Evolutionary conservation across 1,139 yeast genomes (phyloP).

Genomic region (Geotrichum bryndzae): DNA sequence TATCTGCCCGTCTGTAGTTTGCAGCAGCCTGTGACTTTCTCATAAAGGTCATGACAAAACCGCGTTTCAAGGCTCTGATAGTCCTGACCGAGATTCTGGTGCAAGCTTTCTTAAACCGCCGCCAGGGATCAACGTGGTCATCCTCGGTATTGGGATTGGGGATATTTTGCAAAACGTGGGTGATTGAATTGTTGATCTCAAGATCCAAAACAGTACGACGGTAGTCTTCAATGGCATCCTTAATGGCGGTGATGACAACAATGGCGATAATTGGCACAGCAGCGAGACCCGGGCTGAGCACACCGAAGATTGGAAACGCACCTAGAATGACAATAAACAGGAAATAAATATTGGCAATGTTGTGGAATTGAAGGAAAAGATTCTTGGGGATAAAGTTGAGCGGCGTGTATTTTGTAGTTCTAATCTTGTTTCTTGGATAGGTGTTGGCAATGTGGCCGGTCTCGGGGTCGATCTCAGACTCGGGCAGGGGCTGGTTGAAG

Average conservation of each 20-base stretch:
- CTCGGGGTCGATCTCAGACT: slow-evolving; percentile 50
- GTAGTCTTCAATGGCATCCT: slow-evolving; percentile 93
- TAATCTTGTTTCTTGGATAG: slow-evolving; percentile 77
- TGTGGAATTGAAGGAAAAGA: slow-evolving; percentile 65
- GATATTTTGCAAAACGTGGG: slow-evolving; percentile 66
- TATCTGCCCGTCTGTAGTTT: slow-evolving; percentile 7
- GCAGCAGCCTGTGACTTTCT: slow-evolving; percentile 15
- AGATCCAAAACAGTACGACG: slow-evolving; percentile 72
- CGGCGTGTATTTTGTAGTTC: slow-evolving; percentile 92
- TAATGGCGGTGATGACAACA: slow-evolving; percentile 80
- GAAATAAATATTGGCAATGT: slow-evolving; percentile 82
- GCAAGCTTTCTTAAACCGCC: slow-evolving; percentile 52
- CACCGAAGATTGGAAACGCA: slow-evolving; percentile 81
- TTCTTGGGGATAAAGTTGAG: slow-evolving; percentile 81
- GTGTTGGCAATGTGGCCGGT: slow-evolving; percentile 36
- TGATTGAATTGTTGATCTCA: slow-evolving; percentile 80
- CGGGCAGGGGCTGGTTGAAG: slow-evolving; percentile 62
- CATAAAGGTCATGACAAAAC: slow-evolving; percentile 12
- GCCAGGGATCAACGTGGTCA: slow-evolving; percentile 59
- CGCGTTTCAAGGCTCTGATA: slow-evolving; percentile 1
- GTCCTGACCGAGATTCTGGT: slow-evolving; percentile 29
- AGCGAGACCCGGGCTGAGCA: slow-evolving; percentile 79
- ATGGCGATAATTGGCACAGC: slow-evolving; percentile 94
- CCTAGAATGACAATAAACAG: slow-evolving; percentile 71
- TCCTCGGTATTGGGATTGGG: slow-evolving; percentile 69